Evolutionary conservation across 2,329 filamentous ascomycete genomes (phyloP).

Genomic region (Cladosporium halotolerans): DNA sequence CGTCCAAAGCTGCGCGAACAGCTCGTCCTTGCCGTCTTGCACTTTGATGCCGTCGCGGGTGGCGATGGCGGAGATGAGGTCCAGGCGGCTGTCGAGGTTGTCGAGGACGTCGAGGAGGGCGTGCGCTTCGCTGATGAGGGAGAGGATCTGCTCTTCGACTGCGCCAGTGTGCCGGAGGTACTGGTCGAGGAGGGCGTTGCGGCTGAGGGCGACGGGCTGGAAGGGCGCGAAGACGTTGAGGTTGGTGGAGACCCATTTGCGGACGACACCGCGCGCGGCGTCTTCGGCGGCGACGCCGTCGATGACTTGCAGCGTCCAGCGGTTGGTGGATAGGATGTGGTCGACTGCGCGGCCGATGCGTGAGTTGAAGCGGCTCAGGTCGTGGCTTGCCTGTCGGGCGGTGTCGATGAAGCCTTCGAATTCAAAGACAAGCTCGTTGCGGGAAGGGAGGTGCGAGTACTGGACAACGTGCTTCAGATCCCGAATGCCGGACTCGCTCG

Average conservation of each 20-base stretch:
- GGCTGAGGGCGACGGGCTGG: slow-evolving; percentile 51
- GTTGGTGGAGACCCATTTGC: slow-evolving; percentile 38
- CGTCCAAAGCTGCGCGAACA: slow-evolving; percentile 67
- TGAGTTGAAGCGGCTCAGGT: slow-evolving; percentile 69
- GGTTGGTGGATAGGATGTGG: slow-evolving; percentile 66
- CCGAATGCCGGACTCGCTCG: slow-evolving; percentile 65
- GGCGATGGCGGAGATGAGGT: slow-evolving; percentile 63
- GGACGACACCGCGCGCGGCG: slow-evolving; percentile 33
- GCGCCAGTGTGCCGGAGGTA: slow-evolving; percentile 67
- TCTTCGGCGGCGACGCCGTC: slow-evolving; percentile 51
- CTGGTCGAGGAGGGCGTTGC: slow-evolving; percentile 61
- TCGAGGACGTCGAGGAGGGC: slow-evolving; percentile 59
- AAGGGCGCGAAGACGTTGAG: slow-evolving; percentile 54
- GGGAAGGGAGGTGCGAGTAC: slow-evolving; percentile 61
- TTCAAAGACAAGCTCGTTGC: slow-evolving; percentile 66
- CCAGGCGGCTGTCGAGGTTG: slow-evolving; percentile 63
- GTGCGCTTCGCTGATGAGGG: slow-evolving; percentile 64
- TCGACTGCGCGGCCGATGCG: slow-evolving; percentile 70
- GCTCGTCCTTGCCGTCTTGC: slow-evolving; percentile 54
- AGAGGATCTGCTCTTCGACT: slow-evolving; percentile 62
- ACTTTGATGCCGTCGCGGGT: slow-evolving; percentile 57
- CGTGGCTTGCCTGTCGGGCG: slow-evolving; percentile 56
- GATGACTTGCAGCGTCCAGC: slow-evolving; percentile 66
- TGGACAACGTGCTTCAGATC: slow-evolving; percentile 68
- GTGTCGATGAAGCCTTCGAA: slow-evolving; percentile 70